Evolutionary conservation across 1,139 yeast species (phyloP).

Genomic region (Pneumocystis wakefieldiae): DNA sequence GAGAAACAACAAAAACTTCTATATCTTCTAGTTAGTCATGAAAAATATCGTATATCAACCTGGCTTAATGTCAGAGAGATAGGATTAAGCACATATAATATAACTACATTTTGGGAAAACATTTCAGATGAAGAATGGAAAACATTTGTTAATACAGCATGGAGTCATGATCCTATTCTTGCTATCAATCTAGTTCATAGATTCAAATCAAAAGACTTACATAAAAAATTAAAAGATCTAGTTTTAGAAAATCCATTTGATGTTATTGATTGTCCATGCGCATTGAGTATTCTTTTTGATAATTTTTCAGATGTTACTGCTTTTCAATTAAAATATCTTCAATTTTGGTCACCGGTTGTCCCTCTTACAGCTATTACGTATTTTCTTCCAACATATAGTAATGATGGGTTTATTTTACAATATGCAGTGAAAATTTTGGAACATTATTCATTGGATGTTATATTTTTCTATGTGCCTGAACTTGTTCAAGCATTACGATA

Average conservation of each 20-base stretch:
- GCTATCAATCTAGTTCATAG: constrained; percentile 61
- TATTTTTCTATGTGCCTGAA: constrained; percentile 95
- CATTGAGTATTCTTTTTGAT: constrained; percentile 44
- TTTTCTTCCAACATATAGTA: constrained; percentile 62
- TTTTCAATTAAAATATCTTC: constrained; percentile 23
- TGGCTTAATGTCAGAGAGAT: constrained; percentile 52
- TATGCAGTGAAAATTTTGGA: constrained; percentile 85
- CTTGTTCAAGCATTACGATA: constrained; percentile 83
- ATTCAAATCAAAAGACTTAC: constrained; percentile 28
- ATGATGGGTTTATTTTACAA: constrained; percentile 58
- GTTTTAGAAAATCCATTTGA: constrained; percentile 44
- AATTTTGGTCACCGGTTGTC: constrained; percentile 62
- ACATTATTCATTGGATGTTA: constrained; percentile 69
- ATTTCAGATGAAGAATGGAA: not conserved
- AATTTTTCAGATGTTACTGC: constrained; percentile 15
- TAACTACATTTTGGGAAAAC: not conserved
- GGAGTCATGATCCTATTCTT: constrained; percentile 51
- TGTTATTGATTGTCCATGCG: constrained; percentile 48
- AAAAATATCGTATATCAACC: constrained; percentile 51
- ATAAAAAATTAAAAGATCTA: constrained; percentile 33
- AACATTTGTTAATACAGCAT: constrained; percentile 37
- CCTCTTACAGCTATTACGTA: constrained; percentile 79
- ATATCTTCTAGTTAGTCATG: constrained; percentile 56
- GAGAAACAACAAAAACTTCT: constrained; percentile 36
- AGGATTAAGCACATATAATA: not conserved